Percentiles rank a stretch among this genome's conserved stretches.
These are phyloP conservation scores for Suhomyces chickasaworum DNA, from an alignment of 1,139 yeast genomes.

Conservation along the genomic window DNA sequence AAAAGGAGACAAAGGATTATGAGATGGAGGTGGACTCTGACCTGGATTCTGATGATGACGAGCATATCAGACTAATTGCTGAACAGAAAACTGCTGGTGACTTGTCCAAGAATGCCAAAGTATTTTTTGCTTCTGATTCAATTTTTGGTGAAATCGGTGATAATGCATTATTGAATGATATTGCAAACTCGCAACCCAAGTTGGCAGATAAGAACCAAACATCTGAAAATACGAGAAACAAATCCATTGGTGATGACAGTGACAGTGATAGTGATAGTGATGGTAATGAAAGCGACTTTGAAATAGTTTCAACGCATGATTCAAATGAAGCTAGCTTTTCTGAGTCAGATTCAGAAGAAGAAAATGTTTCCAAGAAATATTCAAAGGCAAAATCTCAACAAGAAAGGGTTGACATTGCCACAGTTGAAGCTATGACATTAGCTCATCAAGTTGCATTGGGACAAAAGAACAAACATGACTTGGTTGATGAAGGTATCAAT, in stretches of 20 bases:
- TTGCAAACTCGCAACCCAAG: conserved; percentile 17
- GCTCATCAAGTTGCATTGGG: conserved; percentile 96
- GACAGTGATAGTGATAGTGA: conserved; percentile 20
- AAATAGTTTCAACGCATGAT: conserved; percentile 23
- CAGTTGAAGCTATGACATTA: conserved; percentile 96
- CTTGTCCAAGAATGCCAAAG: conserved; percentile 70
- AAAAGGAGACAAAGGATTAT: conserved; percentile 45
- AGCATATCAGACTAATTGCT: conserved; percentile 65
- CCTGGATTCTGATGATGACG: conserved; percentile 69
- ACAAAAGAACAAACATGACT: conserved; percentile 77
- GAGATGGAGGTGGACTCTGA: conserved; percentile 50
- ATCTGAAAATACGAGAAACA: not conserved
- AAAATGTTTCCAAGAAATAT: conserved; percentile 33
- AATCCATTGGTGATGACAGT: conserved; percentile 16
- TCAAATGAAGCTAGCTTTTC: conserved; percentile 37
- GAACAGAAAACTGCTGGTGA: conserved; percentile 51
- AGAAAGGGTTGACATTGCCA: conserved; percentile 76
- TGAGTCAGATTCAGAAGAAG: conserved; percentile 48
- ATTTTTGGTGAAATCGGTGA: conserved; percentile 68
- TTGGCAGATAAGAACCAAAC: not conserved
- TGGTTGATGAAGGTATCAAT: conserved; percentile 88
- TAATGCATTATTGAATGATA: conserved; percentile 38
- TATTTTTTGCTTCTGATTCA: conserved; percentile 73
- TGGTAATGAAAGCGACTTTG: conserved; percentile 21
- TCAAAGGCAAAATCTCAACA: conserved; percentile 49